A percentile compares a stretch with the other conserved stretches of the same genome.
phyloP scores from a whole-genome alignment of 768 basidiomycete genomes.

The Lactarius akahatsu region DNA sequence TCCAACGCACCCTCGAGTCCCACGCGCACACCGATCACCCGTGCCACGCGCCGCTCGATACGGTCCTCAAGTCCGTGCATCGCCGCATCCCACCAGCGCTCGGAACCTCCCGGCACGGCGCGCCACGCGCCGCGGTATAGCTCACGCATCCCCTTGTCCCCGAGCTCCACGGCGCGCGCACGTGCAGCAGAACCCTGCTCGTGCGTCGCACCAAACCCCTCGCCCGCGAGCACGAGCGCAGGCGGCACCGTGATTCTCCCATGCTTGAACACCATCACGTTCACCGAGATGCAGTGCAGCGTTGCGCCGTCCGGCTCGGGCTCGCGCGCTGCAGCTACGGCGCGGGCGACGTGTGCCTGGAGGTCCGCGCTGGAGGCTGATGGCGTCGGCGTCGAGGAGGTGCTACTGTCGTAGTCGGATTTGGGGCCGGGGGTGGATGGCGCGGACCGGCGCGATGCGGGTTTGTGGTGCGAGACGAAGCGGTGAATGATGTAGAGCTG shows the following conservation, averaged over 20 bases:
- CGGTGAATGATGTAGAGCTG: constrained; percentile 65
- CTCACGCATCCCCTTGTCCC: constrained; percentile 41
- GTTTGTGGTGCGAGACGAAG: constrained; percentile 57
- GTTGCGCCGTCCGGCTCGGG: constrained; percentile 55
- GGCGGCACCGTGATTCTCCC: constrained; percentile 76
- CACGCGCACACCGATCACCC: constrained; percentile 34
- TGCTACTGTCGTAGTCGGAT: constrained; percentile 12
- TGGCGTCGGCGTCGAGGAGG: constrained; percentile 19
- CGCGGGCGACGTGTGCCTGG: not conserved
- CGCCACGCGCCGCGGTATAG: constrained; percentile 63
- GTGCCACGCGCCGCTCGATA: constrained; percentile 31
- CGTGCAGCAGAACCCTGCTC: constrained; percentile 21
- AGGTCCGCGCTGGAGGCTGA: constrained; percentile 14
- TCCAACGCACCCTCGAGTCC: constrained; percentile 36
- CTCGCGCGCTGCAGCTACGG: constrained; percentile 23
- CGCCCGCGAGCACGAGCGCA: constrained; percentile 53
- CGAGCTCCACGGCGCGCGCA: constrained; percentile 36
- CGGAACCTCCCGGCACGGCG: constrained; percentile 47
- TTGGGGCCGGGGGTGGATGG: constrained; percentile 30
- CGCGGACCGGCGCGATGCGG: constrained; percentile 36
- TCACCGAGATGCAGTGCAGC: constrained; percentile 63
- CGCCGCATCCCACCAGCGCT: constrained; percentile 70
- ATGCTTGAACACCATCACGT: constrained; percentile 65
- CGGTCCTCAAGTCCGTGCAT: constrained; percentile 43
- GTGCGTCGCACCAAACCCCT: constrained; percentile 49